A percentile compares a stretch with the other conserved stretches of the same genome.
Conservation (phyloP, 495 filamentous ascomycete species). For the Clavariopsis aquatica region DNA sequence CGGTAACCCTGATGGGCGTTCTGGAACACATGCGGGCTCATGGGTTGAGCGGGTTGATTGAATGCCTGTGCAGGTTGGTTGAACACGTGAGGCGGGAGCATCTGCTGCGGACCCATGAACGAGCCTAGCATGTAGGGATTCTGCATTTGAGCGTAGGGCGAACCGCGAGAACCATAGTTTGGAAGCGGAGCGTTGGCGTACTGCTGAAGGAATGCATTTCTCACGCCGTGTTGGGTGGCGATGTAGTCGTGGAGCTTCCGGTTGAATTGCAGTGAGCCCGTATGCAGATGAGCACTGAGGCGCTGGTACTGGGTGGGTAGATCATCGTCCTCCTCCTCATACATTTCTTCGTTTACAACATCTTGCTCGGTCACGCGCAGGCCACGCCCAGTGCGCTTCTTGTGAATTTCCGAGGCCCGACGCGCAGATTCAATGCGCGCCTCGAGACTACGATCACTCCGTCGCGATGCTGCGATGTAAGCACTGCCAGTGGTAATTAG, state of each 20-base stretch:
- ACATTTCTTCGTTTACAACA: constrained; percentile 93
- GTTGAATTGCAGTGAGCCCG: constrained; percentile 58
- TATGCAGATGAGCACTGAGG: constrained; percentile 57
- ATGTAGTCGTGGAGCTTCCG: constrained; percentile 59
- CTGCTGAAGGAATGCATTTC: constrained; percentile 50
- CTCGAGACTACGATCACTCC: constrained; percentile 85
- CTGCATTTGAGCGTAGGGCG: constrained; percentile 1
- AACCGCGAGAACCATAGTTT: background rate
- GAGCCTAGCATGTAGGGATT: background rate
- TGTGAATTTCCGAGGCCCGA: constrained; percentile 86
- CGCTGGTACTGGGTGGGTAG: constrained; percentile 54
- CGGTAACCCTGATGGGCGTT: constrained; percentile 9
- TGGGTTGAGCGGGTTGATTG: constrained; percentile 44
- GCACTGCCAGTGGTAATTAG: constrained; percentile 56
- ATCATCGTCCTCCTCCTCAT: constrained; percentile 89
- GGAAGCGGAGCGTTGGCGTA: constrained; percentile 40
- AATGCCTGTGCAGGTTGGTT: constrained; percentile 40
- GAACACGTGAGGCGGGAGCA: constrained; percentile 50
- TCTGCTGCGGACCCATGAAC: constrained; percentile 26
- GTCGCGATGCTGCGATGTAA: constrained; percentile 91
- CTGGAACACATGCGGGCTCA: constrained; percentile 38
- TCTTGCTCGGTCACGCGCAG: constrained; percentile 84
- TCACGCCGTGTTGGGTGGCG: constrained; percentile 60
- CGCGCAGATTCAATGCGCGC: constrained; percentile 86
- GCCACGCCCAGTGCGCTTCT: constrained; percentile 79